A percentile compares a stretch with the other conserved stretches of the same genome.
Evolutionary conservation across 495 filamentous ascomycete genomes (phyloP).

Genomic region (Lentithecium fluviatile): DNA sequence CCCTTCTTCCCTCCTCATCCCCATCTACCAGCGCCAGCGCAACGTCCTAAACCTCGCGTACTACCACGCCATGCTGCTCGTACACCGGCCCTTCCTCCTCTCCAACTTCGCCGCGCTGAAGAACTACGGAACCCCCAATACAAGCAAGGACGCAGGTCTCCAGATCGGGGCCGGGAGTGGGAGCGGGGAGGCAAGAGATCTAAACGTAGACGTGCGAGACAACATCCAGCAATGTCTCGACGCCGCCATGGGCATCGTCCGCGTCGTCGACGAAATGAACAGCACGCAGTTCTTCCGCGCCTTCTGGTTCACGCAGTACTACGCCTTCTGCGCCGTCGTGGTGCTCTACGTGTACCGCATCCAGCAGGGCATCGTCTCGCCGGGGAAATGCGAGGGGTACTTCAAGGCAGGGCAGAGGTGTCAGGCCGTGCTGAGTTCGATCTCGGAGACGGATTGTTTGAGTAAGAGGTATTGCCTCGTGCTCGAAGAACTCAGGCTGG

Average conservation of each 20-base stretch:
- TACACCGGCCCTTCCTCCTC: constrained; percentile 26
- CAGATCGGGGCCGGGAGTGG: no score
- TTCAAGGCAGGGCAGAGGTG: constrained; percentile 21
- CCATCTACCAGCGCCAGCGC: constrained; percentile 28
- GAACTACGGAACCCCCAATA: neutral
- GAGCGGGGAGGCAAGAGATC: no score
- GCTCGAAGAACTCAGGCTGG: constrained; percentile 23
- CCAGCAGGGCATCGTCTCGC: constrained; percentile 18
- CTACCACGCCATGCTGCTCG: constrained; percentile 18
- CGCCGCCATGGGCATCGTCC: constrained; percentile 22
- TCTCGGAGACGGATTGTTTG: constrained; percentile 20
- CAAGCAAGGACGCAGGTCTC: no score
- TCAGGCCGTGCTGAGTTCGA: constrained; percentile 12
- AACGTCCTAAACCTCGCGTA: constrained; percentile 29
- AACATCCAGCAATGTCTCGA: constrained; percentile 17
- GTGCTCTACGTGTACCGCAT: constrained; percentile 27
- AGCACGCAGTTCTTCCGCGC: constrained; percentile 17
- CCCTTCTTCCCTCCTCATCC: constrained; percentile 17
- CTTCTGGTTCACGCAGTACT: constrained; percentile 31
- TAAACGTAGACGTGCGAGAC: constrained; percentile 1
- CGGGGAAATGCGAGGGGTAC: constrained; percentile 25
- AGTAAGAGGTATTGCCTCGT: constrained; percentile 23
- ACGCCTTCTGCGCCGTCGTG: constrained; percentile 27
- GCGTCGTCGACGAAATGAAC: constrained; percentile 21
- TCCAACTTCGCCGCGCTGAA: constrained; percentile 22